These are phyloP conservation scores for Venturia aucupariae DNA, from an alignment of 2,329 filamentous ascomycete species.

Conservation along the genomic window DNA sequence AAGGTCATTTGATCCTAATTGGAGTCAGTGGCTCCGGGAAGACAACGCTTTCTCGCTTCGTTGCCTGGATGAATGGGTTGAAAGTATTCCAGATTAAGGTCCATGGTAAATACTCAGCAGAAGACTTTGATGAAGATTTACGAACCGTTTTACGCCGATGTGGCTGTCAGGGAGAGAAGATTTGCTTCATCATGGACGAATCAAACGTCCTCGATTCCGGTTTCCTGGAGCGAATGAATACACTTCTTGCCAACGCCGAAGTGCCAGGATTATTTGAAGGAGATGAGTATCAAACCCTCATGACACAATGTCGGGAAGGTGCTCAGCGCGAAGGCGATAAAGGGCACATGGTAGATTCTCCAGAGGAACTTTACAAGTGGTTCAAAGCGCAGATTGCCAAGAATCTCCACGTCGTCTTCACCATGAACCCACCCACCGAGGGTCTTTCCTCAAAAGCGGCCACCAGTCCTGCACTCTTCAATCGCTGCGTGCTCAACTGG, in stretches of 20 bases:
- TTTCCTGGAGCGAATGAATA: slow-evolving; percentile 99
- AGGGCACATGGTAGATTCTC: slow-evolving; percentile 87
- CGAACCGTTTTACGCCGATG: slow-evolving; percentile 86
- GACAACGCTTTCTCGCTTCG: slow-evolving; percentile 93
- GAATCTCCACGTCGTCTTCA: slow-evolving; percentile 98
- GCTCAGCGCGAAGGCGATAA: slow-evolving; percentile 92
- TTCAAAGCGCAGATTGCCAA: slow-evolving; percentile 99
- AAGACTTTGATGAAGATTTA: slow-evolving; percentile 97
- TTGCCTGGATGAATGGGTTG: slow-evolving; percentile 99
- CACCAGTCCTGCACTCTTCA: slow-evolving; percentile 96
- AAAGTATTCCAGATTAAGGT: slow-evolving; percentile 99
- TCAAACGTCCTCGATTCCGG: slow-evolving; percentile 97
- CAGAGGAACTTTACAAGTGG: slow-evolving; percentile 99
- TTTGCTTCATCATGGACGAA: slow-evolving; percentile 99
- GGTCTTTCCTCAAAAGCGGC: slow-evolving; percentile 92
- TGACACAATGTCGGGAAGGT: slow-evolving; percentile 98
- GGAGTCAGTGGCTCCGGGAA: slow-evolving; percentile 98
- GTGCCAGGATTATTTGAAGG: slow-evolving; percentile 97
- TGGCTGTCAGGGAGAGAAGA: slow-evolving; percentile 97
- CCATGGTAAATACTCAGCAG: slow-evolving; percentile 93
- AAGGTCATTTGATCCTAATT: slow-evolving; percentile 96
- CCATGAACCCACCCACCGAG: slow-evolving; percentile 97
- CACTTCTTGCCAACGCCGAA: slow-evolving; percentile 95
- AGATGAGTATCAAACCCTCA: slow-evolving; percentile 95
- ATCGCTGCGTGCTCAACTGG: slow-evolving; percentile 99